Evolutionary conservation across 208 protist species (phyloP).

Genomic region (Novymonas esmeraldas): DNA sequence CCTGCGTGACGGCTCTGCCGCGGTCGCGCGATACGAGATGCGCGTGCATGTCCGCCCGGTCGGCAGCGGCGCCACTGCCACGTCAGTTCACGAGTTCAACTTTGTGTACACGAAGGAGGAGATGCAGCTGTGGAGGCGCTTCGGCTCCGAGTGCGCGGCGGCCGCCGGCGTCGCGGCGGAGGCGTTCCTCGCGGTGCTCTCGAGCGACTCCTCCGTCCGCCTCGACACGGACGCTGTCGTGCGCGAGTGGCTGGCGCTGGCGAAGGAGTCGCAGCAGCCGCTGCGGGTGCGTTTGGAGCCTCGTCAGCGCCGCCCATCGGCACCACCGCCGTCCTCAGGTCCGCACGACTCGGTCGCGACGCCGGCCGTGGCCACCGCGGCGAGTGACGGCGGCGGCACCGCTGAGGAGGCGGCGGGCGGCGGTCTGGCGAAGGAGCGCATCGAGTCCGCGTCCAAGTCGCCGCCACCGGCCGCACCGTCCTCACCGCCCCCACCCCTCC

Average conservation of each 20-base stretch:
- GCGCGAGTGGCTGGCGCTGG: constrained; percentile 49
- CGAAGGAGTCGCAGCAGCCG: constrained; percentile 43
- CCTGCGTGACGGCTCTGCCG: background rate
- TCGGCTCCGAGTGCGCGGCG: constrained; percentile 22
- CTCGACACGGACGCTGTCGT: constrained; percentile 35
- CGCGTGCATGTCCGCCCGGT: constrained; percentile 13
- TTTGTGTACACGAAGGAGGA: constrained; percentile 46
- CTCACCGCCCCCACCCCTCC: background rate
- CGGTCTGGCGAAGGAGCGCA: too few relatives aligned
- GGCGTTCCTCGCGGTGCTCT: constrained; percentile 26
- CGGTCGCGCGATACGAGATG: constrained; percentile 7
- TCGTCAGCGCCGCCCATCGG: constrained; percentile 6
- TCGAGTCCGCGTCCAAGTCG: too few relatives aligned
- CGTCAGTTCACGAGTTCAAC: constrained; percentile 4
- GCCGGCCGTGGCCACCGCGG: too few relatives aligned
- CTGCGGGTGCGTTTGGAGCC: constrained; percentile 20
- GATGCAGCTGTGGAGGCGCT: constrained; percentile 27
- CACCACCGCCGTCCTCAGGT: constrained; percentile 10
- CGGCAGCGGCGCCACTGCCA: background rate
- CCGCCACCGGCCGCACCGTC: background rate
- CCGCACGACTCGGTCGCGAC: too few relatives aligned
- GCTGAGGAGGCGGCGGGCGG: background rate
- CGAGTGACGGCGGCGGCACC: too few relatives aligned
- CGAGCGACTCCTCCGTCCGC: constrained; percentile 22
- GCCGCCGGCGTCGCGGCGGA: background rate